Evolutionary conservation across 352 stramenopile species (phyloP), one percentile per base, ranked within the genome.

Genomic region (Globisporangium yorkense): DNA sequence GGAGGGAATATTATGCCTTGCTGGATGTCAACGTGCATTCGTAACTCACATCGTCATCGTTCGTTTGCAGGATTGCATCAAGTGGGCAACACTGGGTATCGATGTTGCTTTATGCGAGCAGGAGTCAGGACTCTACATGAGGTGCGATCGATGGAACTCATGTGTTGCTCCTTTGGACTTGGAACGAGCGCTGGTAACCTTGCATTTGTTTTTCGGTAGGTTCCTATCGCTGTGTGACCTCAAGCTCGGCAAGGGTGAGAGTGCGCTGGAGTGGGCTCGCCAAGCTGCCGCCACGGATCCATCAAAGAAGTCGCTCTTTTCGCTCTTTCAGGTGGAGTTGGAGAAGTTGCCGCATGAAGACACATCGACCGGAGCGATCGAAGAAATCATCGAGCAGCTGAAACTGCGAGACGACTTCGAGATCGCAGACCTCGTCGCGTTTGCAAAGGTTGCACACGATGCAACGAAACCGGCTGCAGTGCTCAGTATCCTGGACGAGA

Each of bases 231-330:
- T 68, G 44, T 72, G 66, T 33, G 71, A 47, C 24, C 56, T 88
- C 9, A 70, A 81, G 33, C 44, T 85, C n/a, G 66, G 63, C 9
- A 63, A 56, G 6, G 20, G 49, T 37, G 48, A 58, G 31, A 66
- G 72, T 51, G 80, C 75, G 29, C 47, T 58, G 5, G 57, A 68
- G 6, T 87, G 64, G 71, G 78, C 80, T 12, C 40, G 75, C 33
- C 67, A 84, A 57, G 83, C 83, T 43, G 61, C 74, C 43, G 40
- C 37, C n/a, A 46, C 50, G n/a, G 77, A 90, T 29, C 50, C 62
- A 35, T 84, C 76, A 1, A 89, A 88, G 46, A 71, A 77, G 52
- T 92, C 78, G 8, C 41, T 89, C 0, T 79, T 87, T 54, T 61
- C 58, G n/a, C 20, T 83, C 27, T 83, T 92, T 47, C 72, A 80